Base-by-base conservation (phyloP, 2,329 filamentous ascomycete genomes). In the Sarocladium oryzae region DNA sequence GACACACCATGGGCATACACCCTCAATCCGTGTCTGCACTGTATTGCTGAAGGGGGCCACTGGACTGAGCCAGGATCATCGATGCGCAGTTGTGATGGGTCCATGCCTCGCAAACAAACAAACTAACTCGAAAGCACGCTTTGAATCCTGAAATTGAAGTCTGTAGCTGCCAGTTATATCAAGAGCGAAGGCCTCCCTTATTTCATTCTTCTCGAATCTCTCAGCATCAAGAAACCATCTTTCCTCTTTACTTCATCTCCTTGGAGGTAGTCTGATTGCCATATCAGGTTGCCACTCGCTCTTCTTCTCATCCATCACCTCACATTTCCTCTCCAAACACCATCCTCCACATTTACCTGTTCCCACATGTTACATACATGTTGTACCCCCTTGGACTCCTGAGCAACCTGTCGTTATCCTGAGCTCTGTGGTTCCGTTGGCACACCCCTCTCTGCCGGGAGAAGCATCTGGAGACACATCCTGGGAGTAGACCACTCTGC, bases 111-210 rank as follows among this genome's bases (percentile, higher is more conserved):
- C n/a, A n/a, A n/a, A n/a, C 43, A 48, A 48, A 33, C 43, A 48
- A 48, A 48, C 43, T 32, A 48, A 48, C 26, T 45, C 15, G 43
- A 48, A 45, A 28, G 40, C 28, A 30, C 28, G 13, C 28, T 30
- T 30, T 7, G n/a, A n/a, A n/a, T n/a, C n/a, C 15, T 8, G 15
- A 10, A 7, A 15, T 36, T n/a, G 7, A 8, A n/a, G 11, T 8
- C 36, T 20, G 3, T 8, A 40, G 16, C 16, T 40, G 36, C 23
- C 10, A 28, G 8, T 4, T 43, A 43, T 43, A 43, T 26, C 7
- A 24, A 28, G 23, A 15, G n/a, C 7, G 4, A n/a, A 26, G 3
- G 18, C 35, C n/a, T n/a, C n/a, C n/a, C n/a, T n/a, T n/a, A n/a
- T n/a, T n/a, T n/a, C n/a, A n/a, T n/a, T n/a, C n/a, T n/a, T n/a